Percentiles rank a stretch among this genome's conserved stretches.
Conservation (phyloP, 1,284 basidiomycete genomes). For the Lignosus rhinocerotis region DNA sequence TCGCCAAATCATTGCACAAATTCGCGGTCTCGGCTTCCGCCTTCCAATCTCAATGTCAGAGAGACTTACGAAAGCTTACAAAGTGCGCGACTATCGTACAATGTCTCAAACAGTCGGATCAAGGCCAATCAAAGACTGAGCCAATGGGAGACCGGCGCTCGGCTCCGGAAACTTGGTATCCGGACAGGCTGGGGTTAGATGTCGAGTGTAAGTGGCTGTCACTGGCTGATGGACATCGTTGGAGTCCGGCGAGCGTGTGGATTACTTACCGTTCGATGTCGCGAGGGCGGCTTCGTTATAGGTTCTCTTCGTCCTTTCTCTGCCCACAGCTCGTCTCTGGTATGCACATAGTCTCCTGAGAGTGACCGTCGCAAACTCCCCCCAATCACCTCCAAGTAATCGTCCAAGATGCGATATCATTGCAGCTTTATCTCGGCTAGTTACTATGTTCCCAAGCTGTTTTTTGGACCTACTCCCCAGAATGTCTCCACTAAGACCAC, state of each 20-base stretch:
- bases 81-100: too few relatives aligned
- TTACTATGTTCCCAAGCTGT: conserved; percentile 33
- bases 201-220: neutral
- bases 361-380: neutral
- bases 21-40: neutral
- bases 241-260: conserved; percentile 2
- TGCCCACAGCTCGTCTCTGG: neutral
- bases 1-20: too few relatives aligned
- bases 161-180: neutral
- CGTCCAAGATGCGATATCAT: conserved; percentile 32
- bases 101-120: too few relatives aligned
- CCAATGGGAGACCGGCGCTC: conserved; percentile 3
- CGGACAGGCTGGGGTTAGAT: neutral
- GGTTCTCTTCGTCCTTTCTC: neutral
- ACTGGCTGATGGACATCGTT: neutral
- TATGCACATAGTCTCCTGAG: neutral
- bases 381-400: neutral
- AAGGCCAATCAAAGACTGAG: too few relatives aligned
- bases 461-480: conserved; percentile 39
- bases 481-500: conserved; percentile 41
- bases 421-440: conserved; percentile 28
- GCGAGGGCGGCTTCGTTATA: neutral
- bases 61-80: too few relatives aligned
- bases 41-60: too few relatives aligned
- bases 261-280: neutral